Conservation (phyloP, 257 asterid genomes). For the Dorcoceras hygrometricum region DNA sequence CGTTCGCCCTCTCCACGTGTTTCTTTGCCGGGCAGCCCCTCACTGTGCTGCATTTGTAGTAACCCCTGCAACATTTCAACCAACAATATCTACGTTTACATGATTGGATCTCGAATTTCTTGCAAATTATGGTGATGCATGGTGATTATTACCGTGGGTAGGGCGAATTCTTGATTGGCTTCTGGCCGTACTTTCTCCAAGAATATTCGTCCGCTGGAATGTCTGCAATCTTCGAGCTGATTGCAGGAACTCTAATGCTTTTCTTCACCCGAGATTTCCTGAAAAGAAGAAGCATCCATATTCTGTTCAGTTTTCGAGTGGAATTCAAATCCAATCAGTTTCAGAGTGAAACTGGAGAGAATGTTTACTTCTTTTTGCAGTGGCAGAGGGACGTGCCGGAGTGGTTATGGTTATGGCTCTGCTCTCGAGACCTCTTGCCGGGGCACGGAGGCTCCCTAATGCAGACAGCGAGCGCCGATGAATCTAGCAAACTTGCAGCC, state of each 20-base stretch:
- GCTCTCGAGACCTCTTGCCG: slow-evolving; percentile 66
- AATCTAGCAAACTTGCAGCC: slow-evolving; percentile 33
- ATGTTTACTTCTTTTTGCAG: slow-evolving; percentile 68
- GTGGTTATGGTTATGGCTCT: slow-evolving; percentile 33
- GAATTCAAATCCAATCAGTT: not conserved
- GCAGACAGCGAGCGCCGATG: slow-evolving; percentile 27
- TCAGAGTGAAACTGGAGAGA: not conserved
- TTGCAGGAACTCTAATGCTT: slow-evolving; percentile 60
- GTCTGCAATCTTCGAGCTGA: slow-evolving; percentile 63
- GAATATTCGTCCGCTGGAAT: slow-evolving; percentile 71
- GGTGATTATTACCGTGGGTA: slow-evolving; percentile 62
- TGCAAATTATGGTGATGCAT: slow-evolving; percentile 16
- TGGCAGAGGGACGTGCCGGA: slow-evolving; percentile 55
- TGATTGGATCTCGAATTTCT: not conserved
- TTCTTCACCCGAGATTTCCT: slow-evolving; percentile 56
- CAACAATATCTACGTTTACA: slow-evolving; percentile 5
- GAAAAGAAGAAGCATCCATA: not conserved
- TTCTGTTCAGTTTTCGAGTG: not conserved
- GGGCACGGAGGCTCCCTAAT: slow-evolving; percentile 55
- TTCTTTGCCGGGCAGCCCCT: slow-evolving; percentile 82
- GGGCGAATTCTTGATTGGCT: slow-evolving; percentile 80
- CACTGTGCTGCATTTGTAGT: slow-evolving; percentile 69
- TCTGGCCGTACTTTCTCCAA: slow-evolving; percentile 85
- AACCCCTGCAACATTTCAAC: slow-evolving; percentile 47
- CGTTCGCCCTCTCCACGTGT: slow-evolving; percentile 81